phyloP scores from a whole-genome alignment of 75 land plant species.

The Pseudotsuga menziesii region DNA sequence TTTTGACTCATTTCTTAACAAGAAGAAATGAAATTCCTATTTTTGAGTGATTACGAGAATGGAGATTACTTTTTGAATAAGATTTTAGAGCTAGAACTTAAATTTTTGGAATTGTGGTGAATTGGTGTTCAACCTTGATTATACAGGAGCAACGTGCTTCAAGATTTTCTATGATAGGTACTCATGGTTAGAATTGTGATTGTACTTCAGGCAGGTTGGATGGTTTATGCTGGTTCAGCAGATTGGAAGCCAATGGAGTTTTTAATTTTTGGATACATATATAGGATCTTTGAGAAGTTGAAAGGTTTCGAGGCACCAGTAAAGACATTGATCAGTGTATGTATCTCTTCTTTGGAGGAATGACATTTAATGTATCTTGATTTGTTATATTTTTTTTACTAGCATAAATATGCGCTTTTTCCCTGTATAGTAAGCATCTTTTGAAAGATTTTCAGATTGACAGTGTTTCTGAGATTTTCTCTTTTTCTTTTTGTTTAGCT shows the following conservation, averaged over 20 bases:
- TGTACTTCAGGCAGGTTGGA: constrained; percentile 62
- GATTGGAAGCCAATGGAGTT: constrained; percentile 89
- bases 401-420: not conserved
- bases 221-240: constrained; percentile 44
- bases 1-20: not conserved
- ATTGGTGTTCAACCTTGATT: not conserved
- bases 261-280: constrained; percentile 67
- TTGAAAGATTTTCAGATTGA: not conserved
- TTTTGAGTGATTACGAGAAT: too few relatives aligned
- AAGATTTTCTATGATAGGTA: not conserved
- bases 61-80: not conserved
- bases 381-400: constrained; percentile 1
- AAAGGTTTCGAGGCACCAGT: constrained; percentile 60
- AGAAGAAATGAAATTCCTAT: not conserved
- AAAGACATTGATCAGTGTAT: constrained; percentile 46
- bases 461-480: not conserved
- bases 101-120: not conserved
- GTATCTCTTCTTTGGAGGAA: constrained; percentile 11
- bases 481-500: not conserved
- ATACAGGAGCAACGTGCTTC: not conserved
- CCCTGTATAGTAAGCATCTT: not conserved
- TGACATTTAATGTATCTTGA: constrained; percentile 6
- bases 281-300: constrained; percentile 78
- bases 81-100: not conserved
- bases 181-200: constrained; percentile 3